A percentile compares a stretch with the other conserved stretches of the same genome.
Conservation (phyloP, 495 filamentous ascomycete genomes). For the Parmelia sp. region DNA sequence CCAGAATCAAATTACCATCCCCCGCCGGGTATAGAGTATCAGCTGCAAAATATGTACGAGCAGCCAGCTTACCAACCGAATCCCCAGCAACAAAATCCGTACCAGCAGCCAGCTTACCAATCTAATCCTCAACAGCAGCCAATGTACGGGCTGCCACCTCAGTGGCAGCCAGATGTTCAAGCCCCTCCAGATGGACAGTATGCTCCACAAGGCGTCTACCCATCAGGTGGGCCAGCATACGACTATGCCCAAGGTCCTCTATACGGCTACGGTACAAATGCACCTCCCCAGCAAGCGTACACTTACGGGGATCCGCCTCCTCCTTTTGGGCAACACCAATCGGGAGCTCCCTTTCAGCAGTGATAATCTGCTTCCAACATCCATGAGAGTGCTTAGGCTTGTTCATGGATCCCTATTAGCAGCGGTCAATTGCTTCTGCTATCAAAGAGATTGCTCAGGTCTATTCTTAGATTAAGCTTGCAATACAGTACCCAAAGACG, state of each 20-base stretch:
- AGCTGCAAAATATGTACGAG: slow-evolving; percentile 14
- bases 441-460: not conserved
- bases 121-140: slow-evolving; percentile 10
- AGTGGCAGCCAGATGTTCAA: slow-evolving; percentile 16
- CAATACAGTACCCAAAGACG: not conserved
- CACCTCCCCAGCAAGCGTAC: slow-evolving; percentile 16
- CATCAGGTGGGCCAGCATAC: slow-evolving; percentile 13
- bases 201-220: slow-evolving; percentile 12
- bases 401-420: slow-evolving; percentile 12
- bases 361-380: not conserved
- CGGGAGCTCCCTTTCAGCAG: slow-evolving; percentile 10
- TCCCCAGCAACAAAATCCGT: slow-evolving; percentile 17
- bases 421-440: not conserved
- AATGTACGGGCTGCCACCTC: slow-evolving; percentile 10
- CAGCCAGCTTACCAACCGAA: slow-evolving; percentile 13
- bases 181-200: slow-evolving; percentile 10
- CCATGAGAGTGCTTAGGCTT: not conserved
- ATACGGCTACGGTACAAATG: slow-evolving; percentile 18
- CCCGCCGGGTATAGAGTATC: slow-evolving; percentile 7
- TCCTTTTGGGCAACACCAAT: slow-evolving; percentile 13
- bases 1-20: slow-evolving; percentile 14
- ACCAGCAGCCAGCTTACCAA: slow-evolving; percentile 11
- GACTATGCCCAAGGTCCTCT: slow-evolving; percentile 12
- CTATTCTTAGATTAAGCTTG: slow-evolving; percentile 1
- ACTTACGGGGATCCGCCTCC: slow-evolving; percentile 16